Percentiles rank a stretch among this genome's conserved stretches.
phyloP scores from a whole-genome alignment of 345 rosid genomes.

The Citrus maxima region DNA sequence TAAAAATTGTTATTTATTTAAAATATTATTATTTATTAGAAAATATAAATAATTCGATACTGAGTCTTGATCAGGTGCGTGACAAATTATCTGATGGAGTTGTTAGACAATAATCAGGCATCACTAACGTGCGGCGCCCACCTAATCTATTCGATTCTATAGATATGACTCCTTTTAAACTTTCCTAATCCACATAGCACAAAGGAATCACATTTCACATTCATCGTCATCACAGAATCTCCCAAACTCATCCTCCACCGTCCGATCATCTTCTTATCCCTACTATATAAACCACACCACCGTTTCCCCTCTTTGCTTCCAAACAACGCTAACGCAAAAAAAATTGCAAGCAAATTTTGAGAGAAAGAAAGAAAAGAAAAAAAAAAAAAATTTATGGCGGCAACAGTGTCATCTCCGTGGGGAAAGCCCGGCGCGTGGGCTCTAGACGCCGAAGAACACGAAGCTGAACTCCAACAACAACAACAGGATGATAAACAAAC shows the following conservation, averaged over 20 bases:
- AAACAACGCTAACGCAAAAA: conserved; percentile 27
- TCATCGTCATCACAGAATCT: neutral
- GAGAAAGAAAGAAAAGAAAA: neutral
- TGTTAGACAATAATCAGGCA: no score
- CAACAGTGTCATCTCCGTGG: conserved; percentile 85
- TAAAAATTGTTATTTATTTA: no score
- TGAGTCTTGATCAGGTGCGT: no score
- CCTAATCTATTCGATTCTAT: no score
- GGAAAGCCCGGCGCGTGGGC: conserved; percentile 97
- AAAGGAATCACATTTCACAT: neutral
- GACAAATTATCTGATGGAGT: no score
- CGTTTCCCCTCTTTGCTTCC: conserved; percentile 13
- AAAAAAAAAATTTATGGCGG: conserved; percentile 49
- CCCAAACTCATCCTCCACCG: conserved; percentile 27
- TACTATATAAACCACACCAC: conserved; percentile 13
- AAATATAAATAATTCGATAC: no score
- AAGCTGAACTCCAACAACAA: conserved; percentile 58
- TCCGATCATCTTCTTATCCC: conserved; percentile 27
- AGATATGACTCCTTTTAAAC: no score
- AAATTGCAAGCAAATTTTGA: neutral
- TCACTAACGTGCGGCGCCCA: no score
- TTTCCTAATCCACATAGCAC: neutral
- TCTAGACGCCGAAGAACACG: conserved; percentile 79
- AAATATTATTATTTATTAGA: no score
- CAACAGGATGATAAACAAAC: conserved; percentile 12